These are phyloP conservation scores for Scedosporium apiospermum DNA, from an alignment of 2,329 filamentous ascomycete genomes.

Conservation along the genomic window DNA sequence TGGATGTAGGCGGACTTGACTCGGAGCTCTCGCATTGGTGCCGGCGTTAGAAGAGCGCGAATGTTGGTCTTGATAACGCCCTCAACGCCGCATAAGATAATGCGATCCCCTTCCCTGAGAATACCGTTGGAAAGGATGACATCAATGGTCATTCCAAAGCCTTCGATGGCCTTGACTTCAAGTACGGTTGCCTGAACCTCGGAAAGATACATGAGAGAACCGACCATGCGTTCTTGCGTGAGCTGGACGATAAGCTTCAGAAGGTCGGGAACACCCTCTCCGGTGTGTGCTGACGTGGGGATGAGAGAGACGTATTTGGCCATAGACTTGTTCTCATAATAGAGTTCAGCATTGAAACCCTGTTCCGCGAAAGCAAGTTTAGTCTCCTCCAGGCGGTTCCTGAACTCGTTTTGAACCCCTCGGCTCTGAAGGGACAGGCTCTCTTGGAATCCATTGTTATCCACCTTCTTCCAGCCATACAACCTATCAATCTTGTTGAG, in stretches of 20 bases:
- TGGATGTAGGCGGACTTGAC: constrained; percentile 95
- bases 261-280: constrained; percentile 98
- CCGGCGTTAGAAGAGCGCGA: constrained; percentile 84
- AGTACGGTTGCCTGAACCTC: constrained; percentile 97
- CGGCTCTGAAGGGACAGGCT: constrained; percentile 84
- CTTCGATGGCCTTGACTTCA: constrained; percentile 98
- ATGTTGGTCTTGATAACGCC: constrained; percentile 94
- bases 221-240: constrained; percentile 95
- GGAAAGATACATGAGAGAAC: constrained; percentile 93
- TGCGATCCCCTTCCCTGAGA: constrained; percentile 83
- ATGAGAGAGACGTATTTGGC: constrained; percentile 89
- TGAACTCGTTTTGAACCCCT: constrained; percentile 89
- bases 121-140: constrained; percentile 95
- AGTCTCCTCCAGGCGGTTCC: constrained; percentile 78
- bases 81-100: constrained; percentile 94
- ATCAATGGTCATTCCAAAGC: constrained; percentile 97
- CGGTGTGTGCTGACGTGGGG: constrained; percentile 95
- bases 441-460: constrained; percentile 97
- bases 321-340: constrained; percentile 97
- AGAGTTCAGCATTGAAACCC: constrained; percentile 95
- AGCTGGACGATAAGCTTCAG: constrained; percentile 87
- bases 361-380: constrained; percentile 94
- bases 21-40: constrained; percentile 85
- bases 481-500: constrained; percentile 99
- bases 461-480: constrained; percentile 97